Base-by-base conservation (phyloP, 805 yeast species). In the Pichia ethanolica region DNA sequence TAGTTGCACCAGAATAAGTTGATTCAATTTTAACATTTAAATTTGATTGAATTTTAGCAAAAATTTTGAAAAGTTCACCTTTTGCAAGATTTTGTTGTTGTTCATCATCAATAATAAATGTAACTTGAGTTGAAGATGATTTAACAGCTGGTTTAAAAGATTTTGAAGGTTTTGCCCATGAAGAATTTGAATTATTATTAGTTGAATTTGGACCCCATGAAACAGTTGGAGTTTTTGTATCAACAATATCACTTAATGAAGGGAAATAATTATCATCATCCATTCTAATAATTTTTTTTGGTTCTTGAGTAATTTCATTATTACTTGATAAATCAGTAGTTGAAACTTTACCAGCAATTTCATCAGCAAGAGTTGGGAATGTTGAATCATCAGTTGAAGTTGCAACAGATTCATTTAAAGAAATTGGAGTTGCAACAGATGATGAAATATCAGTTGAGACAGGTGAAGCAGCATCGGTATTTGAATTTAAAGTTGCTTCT, bases 1-100 rank as follows among this genome's bases (percentile, higher is more conserved):
- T 83, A 51, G 86, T 81, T 56, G 77, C 78, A 58, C 79, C 78
- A 42, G 95, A 85, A 48, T 88, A 72, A 47, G 96, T 87, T 48
- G 95, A 85, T 64, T 89, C 96, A 53, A 89, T 79, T 53, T 80
- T 78, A 48, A 89, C 86, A 43, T 74, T 69, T 53, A 82, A 74
- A 35, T 72, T 67, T 51, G 79, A 69, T 67, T 83, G 84, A 59
- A 87, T 77, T 44, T 77, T 69, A 44, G 78, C 72, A 54, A 89
- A 71, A 53, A 87, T 77, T 61, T 82, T 82, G 59, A 82, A 74
- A 53, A 86, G 79, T 57, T 86, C 93, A 26, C 81, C 73, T 58
- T 82, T 81, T 43, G 77, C 66, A 32, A 83, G 74, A 47, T 78
- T 74, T 61, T 81, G 66, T 63, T 86, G 91, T 54, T 83, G 83